Conservation (phyloP, 805 yeast genomes). For the Clavispora carvajalis region DNA sequence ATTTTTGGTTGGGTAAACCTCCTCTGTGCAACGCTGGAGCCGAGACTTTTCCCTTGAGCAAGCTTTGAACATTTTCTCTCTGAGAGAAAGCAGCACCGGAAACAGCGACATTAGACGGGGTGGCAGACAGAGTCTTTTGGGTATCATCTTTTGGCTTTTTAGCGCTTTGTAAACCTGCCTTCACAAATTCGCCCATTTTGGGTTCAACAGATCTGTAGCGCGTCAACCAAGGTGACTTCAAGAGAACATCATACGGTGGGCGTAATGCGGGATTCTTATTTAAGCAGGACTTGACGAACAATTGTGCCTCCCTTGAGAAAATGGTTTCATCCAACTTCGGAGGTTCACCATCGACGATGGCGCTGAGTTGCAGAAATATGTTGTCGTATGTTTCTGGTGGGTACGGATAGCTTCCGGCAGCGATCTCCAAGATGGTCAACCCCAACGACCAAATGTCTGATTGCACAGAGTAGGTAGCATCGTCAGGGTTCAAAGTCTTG, state of each 20-base stretch:
- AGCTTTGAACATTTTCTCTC: constrained; percentile 32
- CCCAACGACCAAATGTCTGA: constrained; percentile 97
- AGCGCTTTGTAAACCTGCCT: constrained; percentile 9
- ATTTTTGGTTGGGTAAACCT: constrained; percentile 23
- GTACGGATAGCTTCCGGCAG: constrained; percentile 91
- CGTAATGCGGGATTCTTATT: constrained; percentile 76
- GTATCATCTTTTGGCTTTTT: constrained; percentile 1
- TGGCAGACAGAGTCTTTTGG: constrained; percentile 1
- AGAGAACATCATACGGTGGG: constrained; percentile 71
- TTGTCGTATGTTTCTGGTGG: constrained; percentile 90
- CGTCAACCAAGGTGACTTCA: constrained; percentile 80
- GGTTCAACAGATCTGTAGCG: constrained; percentile 38
- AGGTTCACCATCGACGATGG: constrained; percentile 59
- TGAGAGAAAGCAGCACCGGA: constrained; percentile 11
- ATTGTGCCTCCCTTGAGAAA: constrained; percentile 72
- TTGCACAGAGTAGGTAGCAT: constrained; percentile 81
- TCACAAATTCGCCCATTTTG: constrained; percentile 27
- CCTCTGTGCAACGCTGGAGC: constrained; percentile 44
- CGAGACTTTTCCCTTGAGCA: constrained; percentile 35
- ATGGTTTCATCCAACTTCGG: constrained; percentile 18
- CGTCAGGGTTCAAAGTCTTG: constrained; percentile 67
- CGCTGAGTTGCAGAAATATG: constrained; percentile 88
- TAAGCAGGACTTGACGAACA: constrained; percentile 72
- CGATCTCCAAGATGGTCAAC: constrained; percentile 77
- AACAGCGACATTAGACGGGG: constrained; percentile 9